These are phyloP conservation scores for Aspergillus latus DNA, from an alignment of 2,329 filamentous ascomycete species.

Conservation along the genomic window DNA sequence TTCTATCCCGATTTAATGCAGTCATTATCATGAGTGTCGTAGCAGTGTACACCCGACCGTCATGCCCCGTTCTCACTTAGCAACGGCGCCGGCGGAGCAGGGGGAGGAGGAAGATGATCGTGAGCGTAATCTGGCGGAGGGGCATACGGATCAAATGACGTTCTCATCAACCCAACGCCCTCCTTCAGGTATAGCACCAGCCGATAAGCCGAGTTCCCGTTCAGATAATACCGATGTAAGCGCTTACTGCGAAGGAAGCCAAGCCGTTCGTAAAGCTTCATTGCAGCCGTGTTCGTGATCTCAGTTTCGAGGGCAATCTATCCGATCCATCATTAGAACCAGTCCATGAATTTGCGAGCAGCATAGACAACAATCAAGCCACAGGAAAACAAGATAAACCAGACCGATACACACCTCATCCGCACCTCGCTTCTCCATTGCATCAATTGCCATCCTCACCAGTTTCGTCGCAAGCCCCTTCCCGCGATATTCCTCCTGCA, in stretches of 20 bases:
- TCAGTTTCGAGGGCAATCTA: constrained; percentile 91
- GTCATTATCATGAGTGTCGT: constrained; percentile 11
- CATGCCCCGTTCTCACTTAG: constrained; percentile 27
- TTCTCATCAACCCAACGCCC: constrained; percentile 49
- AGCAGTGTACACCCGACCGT: background rate
- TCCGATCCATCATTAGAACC: background rate
- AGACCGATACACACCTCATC: constrained; percentile 63
- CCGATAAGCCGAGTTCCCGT: constrained; percentile 91
- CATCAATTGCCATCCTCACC: constrained; percentile 86
- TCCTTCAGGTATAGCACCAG: constrained; percentile 77
- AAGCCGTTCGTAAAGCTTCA: constrained; percentile 88
- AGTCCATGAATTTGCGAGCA: background rate
- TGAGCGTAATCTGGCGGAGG: constrained; percentile 10
- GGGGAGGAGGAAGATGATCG: constrained; percentile 10
- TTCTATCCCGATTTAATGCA: constrained; percentile 5
- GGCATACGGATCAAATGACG: constrained; percentile 37
- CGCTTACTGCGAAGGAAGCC: constrained; percentile 92
- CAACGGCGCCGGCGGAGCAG: constrained; percentile 19
- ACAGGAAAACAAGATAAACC: background rate
- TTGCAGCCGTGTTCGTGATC: constrained; percentile 83
- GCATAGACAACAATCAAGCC: background rate
- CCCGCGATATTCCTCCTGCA: constrained; percentile 74
- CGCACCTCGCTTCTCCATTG: constrained; percentile 79
- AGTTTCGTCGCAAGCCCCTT: constrained; percentile 84
- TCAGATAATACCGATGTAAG: constrained; percentile 91